Conservation (phyloP, 768 basidiomycete species). For the Psilocybe cyanescens region DNA sequence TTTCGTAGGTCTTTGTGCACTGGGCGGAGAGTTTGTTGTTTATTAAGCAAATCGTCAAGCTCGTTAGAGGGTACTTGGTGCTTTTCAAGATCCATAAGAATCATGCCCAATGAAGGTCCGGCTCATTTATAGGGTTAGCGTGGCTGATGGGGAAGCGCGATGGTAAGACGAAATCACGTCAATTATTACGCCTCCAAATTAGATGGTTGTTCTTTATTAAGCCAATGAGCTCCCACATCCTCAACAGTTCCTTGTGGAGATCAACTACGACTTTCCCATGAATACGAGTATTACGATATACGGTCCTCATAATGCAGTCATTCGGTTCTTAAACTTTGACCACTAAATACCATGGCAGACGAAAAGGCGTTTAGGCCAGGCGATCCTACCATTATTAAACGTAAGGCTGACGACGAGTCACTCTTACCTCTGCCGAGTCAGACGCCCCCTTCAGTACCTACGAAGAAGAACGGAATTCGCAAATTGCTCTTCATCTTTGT, state of each 20-base stretch:
- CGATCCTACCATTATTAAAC: not conserved
- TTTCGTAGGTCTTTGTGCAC: not conserved
- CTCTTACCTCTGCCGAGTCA: conserved; percentile 11
- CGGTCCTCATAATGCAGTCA: not conserved
- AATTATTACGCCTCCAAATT: not conserved
- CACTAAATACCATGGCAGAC: not conserved
- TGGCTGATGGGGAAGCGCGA: no score
- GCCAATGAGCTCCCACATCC: not conserved
- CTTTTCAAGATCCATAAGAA: conserved; percentile 31
- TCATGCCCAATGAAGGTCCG: conserved; percentile 7
- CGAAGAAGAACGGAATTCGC: not conserved
- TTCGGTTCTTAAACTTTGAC: not conserved
- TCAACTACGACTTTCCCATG: not conserved
- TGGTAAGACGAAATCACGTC: not conserved
- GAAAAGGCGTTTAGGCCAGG: not conserved
- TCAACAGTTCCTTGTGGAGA: conserved; percentile 1
- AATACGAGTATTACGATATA: conserved; percentile 5
- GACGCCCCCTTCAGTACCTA: not conserved
- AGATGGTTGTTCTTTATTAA: not conserved
- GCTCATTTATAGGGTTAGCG: not conserved
- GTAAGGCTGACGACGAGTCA: not conserved
- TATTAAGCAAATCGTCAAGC: not conserved
- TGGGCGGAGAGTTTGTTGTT: not conserved
- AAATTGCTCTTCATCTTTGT: not conserved
- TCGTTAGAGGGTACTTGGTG: conserved; percentile 17